Percentiles rank a stretch among this genome's conserved stretches.
phyloP scores from a whole-genome alignment of 768 basidiomycete genomes.

The Kondoa malvinella region DNA sequence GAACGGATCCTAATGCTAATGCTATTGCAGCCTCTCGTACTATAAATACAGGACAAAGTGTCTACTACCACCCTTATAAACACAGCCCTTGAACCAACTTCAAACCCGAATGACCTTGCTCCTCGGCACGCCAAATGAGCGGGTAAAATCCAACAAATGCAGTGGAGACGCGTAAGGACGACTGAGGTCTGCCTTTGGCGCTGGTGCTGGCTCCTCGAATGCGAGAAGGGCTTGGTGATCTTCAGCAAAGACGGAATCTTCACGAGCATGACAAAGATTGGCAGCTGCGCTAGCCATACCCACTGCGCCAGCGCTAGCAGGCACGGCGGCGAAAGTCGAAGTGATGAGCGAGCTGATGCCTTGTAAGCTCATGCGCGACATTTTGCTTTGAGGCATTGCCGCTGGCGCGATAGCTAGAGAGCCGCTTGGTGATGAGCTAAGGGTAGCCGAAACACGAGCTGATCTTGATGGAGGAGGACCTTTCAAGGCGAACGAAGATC shows the following conservation, averaged over 20 bases:
- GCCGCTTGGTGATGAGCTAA: background rate
- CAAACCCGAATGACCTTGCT: background rate
- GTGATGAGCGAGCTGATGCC: constrained; percentile 7
- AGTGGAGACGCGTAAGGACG: background rate
- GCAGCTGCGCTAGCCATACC: constrained; percentile 2
- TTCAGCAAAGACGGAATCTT: constrained; percentile 7
- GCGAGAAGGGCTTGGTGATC: background rate
- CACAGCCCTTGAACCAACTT: too few relatives aligned
- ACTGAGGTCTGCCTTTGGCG: background rate
- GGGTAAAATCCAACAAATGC: background rate
- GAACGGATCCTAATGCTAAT: too few relatives aligned
- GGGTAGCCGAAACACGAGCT: constrained; percentile 5
- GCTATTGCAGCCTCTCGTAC: too few relatives aligned
- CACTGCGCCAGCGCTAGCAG: background rate
- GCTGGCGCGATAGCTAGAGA: background rate
- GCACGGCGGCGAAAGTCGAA: background rate
- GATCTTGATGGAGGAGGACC: constrained; percentile 6
- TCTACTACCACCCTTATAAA: background rate
- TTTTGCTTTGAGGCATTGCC: background rate
- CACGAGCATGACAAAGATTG: background rate
- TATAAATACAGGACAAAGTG: background rate
- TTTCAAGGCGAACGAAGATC: background rate
- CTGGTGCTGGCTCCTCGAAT: background rate
- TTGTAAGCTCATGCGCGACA: constrained; percentile 6
- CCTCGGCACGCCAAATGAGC: background rate